A percentile compares a stretch with the other conserved stretches of the same genome.
Evolutionary conservation across 2,329 filamentous ascomycete species (phyloP).

Genomic region (Volutella citrinella): DNA sequence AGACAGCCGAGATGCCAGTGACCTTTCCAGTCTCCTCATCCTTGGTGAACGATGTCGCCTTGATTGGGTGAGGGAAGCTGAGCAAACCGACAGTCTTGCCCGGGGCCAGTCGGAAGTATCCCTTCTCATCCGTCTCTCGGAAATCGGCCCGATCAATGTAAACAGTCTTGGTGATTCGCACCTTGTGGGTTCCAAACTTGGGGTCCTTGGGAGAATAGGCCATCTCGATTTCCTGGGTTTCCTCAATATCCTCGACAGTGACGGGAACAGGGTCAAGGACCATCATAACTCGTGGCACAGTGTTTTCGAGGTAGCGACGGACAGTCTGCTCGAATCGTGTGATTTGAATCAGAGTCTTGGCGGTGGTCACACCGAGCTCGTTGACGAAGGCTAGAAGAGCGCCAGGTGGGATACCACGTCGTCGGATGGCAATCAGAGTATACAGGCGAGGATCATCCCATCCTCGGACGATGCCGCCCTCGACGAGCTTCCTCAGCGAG

Average conservation of each 20-base stretch:
- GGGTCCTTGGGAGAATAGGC: conserved; percentile 84
- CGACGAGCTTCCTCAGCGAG: conserved; percentile 75
- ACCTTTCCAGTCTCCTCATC: conserved; percentile 63
- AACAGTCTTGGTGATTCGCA: conserved; percentile 69
- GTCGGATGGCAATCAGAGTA: conserved; percentile 78
- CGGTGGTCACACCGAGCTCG: conserved; percentile 86
- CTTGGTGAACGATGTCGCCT: conserved; percentile 66
- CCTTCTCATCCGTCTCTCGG: conserved; percentile 68
- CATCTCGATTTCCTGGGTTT: conserved; percentile 55
- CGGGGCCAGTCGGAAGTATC: conserved; percentile 78
- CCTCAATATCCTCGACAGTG: conserved; percentile 73
- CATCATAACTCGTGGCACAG: conserved; percentile 85
- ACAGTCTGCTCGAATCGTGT: conserved; percentile 82
- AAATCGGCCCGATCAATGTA: conserved; percentile 87
- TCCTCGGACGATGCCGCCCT: conserved; percentile 72
- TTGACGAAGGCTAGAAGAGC: conserved; percentile 88
- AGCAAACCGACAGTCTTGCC: conserved; percentile 75
- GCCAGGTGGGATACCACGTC: conserved; percentile 82
- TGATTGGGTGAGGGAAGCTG: conserved; percentile 69
- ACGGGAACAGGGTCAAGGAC: conserved; percentile 83
- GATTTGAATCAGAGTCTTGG: conserved; percentile 75
- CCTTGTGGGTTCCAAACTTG: conserved; percentile 57
- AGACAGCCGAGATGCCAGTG: conserved; percentile 59
- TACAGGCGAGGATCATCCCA: conserved; percentile 93
- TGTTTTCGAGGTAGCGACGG: conserved; percentile 80